These are phyloP conservation scores for Cutaneotrichosporon cyanovorans DNA, from an alignment of 1,284 basidiomycete genomes.

Conservation along the genomic window DNA sequence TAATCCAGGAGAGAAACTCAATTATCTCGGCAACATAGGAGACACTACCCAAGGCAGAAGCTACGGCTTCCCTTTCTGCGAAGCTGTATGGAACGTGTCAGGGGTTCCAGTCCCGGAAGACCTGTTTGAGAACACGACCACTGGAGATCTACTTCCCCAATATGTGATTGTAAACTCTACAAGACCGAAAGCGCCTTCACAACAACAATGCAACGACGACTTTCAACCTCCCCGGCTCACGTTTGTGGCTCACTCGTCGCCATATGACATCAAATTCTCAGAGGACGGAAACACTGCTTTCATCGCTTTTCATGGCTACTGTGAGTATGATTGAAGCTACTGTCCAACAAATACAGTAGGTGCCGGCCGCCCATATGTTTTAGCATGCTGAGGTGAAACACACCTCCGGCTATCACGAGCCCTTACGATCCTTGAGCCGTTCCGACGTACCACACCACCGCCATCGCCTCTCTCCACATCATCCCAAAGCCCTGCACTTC, in stretches of 20 bases:
- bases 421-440: no score
- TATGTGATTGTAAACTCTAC: no score
- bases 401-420: no score
- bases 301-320: conserved; percentile 12
- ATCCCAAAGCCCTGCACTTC: no score
- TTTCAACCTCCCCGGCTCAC: conserved; percentile 1
- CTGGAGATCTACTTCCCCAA: conserved; percentile 5
- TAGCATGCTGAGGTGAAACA: no score
- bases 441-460: no score
- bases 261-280: conserved; percentile 13
- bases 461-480: no score
- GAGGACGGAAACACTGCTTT: conserved; percentile 3
- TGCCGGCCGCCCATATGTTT: no score
- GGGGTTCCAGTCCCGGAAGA: conserved; percentile 1
- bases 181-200: no score
- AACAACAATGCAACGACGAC: conserved; percentile 3
- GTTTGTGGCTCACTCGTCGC: conserved; percentile 13
- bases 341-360: no score
- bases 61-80: conserved; percentile 12
- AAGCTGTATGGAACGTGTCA: conserved; percentile 5
- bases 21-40: conserved; percentile 7
- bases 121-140: no score
- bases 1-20: conserved; percentile 15
- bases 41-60: not conserved
- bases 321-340: conserved; percentile 3